Conservation (phyloP, 768 basidiomycete species). For the Kondoa subrosea region DNA sequence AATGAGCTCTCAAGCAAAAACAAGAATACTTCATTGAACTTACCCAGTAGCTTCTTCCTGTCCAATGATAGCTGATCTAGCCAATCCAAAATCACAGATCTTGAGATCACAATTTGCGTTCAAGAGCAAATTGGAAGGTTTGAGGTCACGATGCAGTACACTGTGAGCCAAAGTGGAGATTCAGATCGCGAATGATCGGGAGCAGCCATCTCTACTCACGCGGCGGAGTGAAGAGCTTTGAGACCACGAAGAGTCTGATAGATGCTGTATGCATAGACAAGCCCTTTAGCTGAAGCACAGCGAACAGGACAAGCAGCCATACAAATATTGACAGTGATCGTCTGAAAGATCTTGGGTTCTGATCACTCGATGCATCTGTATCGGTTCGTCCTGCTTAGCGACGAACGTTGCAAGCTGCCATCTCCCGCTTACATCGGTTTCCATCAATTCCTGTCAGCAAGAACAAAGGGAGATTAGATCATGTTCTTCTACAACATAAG, state of each 20-base stretch:
- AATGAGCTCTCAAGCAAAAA: no score
- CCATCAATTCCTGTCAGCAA: conserved; percentile 27
- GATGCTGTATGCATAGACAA: conserved; percentile 12
- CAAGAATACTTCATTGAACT: conserved; percentile 52
- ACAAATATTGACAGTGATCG: conserved; percentile 41
- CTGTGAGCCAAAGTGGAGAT: background rate
- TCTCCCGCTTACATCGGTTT: conserved; percentile 24
- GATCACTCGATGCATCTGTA: conserved; percentile 78
- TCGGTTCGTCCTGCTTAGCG: background rate
- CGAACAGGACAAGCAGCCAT: conserved; percentile 7
- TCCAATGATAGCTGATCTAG: conserved; percentile 37
- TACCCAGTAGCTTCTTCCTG: conserved; percentile 45
- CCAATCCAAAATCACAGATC: conserved; percentile 73
- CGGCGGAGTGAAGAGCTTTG: conserved; percentile 88
- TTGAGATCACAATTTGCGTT: conserved; percentile 47
- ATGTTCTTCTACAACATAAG: background rate
- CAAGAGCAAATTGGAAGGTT: conserved; percentile 77
- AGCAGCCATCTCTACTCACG: conserved; percentile 30
- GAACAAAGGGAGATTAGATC: background rate
- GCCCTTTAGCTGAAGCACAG: background rate
- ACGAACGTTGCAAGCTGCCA: conserved; percentile 45
- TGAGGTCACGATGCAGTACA: conserved; percentile 44
- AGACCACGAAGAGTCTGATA: conserved; percentile 82
- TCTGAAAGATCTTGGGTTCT: conserved; percentile 86
- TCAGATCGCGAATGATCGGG: background rate